Evolutionary conservation across 805 yeast species (phyloP).

Genomic region (Jamesozyma spencerorum): DNA sequence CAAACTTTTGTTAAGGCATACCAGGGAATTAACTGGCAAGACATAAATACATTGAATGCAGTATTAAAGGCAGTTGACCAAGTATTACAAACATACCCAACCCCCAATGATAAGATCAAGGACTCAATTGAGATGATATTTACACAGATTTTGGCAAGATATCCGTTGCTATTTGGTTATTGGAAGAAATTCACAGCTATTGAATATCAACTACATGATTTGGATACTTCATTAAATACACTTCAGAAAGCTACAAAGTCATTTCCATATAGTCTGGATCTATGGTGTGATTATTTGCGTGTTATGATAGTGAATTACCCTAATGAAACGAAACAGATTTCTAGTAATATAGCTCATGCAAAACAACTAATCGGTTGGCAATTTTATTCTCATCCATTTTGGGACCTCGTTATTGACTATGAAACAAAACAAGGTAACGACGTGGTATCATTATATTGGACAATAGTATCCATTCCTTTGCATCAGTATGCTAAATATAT

Average conservation of each 20-base stretch:
- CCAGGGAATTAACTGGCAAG: conserved; percentile 21
- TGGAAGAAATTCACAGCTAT: conserved; percentile 58
- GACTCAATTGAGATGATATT: conserved; percentile 30
- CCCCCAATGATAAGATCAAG: conserved; percentile 28
- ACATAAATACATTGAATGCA: conserved; percentile 34
- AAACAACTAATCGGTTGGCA: conserved; percentile 50
- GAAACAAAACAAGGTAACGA: conserved; percentile 36
- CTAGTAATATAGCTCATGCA: conserved; percentile 42
- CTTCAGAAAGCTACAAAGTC: conserved; percentile 37
- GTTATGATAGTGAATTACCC: conserved; percentile 40
- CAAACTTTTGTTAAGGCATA: conserved; percentile 17
- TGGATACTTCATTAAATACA: conserved; percentile 39
- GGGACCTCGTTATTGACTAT: conserved; percentile 72
- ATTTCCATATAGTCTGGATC: conserved; percentile 51
- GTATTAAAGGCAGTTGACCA: conserved; percentile 31
- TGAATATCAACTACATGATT: conserved; percentile 48
- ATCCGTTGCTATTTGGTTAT: conserved; percentile 49
- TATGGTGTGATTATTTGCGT: conserved; percentile 60
- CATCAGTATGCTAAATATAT: conserved; percentile 81
- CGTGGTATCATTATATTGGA: conserved; percentile 35
- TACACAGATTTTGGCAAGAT: conserved; percentile 38
- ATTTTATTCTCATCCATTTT: conserved; percentile 67
- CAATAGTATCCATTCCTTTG: conserved; percentile 52
- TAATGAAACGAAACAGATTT: conserved; percentile 27
- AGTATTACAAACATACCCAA: conserved; percentile 27